Percentiles rank a stretch among this genome's conserved stretches.
Conservation (phyloP, 495 filamentous ascomycete genomes). For the Stereocaulon alpinum region DNA sequence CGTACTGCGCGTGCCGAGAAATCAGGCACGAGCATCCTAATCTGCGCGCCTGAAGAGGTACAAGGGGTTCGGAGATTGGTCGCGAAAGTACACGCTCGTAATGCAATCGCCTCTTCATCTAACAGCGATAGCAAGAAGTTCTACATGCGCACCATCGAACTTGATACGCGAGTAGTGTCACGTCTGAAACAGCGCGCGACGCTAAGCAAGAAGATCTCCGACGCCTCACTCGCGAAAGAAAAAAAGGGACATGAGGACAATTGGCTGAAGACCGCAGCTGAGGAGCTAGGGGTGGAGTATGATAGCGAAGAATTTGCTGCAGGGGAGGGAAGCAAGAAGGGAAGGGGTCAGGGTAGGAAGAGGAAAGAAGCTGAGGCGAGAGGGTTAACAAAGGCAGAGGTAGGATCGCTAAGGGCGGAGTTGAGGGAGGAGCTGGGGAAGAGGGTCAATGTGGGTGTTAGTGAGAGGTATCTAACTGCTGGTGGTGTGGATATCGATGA, state of each 20-base stretch:
- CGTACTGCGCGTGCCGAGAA: slow-evolving; percentile 79
- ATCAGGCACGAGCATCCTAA: slow-evolving; percentile 67
- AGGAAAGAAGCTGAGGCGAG: slow-evolving; percentile 62
- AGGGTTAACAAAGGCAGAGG: slow-evolving; percentile 56
- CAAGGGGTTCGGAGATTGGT: slow-evolving; percentile 71
- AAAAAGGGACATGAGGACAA: slow-evolving; percentile 73
- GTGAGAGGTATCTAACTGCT: slow-evolving; percentile 75
- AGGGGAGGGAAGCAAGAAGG: slow-evolving; percentile 44
- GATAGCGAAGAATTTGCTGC: slow-evolving; percentile 75
- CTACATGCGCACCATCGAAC: slow-evolving; percentile 65
- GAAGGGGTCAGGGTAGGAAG: slow-evolving; percentile 61
- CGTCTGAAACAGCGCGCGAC: slow-evolving; percentile 62
- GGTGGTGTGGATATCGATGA: slow-evolving; percentile 75
- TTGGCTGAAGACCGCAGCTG: slow-evolving; percentile 74
- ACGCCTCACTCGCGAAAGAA: slow-evolving; percentile 73
- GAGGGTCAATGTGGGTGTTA: slow-evolving; percentile 83
- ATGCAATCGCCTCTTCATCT: slow-evolving; percentile 22
- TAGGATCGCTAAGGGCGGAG: slow-evolving; percentile 51
- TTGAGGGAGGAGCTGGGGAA: slow-evolving; percentile 56
- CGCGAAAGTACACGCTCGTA: slow-evolving; percentile 66
- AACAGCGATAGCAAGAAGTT: slow-evolving; percentile 38
- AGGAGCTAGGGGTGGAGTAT: slow-evolving; percentile 89
- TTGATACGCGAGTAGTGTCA: slow-evolving; percentile 69
- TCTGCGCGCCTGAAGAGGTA: slow-evolving; percentile 89
- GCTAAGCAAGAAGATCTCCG: slow-evolving; percentile 75